These are phyloP conservation scores for Aquanectria penicillioides DNA, from an alignment of 2,329 filamentous ascomycete species.

Conservation along the genomic window DNA sequence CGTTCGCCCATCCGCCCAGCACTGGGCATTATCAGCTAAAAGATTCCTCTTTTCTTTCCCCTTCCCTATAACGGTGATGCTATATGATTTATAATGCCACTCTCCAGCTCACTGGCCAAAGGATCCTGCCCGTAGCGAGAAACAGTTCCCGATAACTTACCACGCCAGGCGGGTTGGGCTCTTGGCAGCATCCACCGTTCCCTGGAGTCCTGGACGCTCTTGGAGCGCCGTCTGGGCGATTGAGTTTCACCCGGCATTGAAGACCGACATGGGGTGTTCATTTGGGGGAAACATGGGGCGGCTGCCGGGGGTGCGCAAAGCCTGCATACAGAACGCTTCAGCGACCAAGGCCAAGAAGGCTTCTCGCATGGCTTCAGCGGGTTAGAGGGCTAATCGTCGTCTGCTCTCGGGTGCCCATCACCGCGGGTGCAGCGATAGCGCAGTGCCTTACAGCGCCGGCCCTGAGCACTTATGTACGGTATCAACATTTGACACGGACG, in stretches of 20 bases:
- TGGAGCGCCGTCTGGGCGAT: conserved; percentile 11
- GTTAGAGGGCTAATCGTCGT: too few species aligned
- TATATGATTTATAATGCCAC: too few species aligned
- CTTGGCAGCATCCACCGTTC: background rate
- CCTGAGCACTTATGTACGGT: too few species aligned
- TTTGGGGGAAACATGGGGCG: background rate
- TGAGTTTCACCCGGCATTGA: conserved; percentile 21
- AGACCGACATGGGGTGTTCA: background rate
- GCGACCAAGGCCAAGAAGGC: background rate
- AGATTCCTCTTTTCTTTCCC: too few species aligned
- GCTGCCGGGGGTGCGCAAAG: background rate
- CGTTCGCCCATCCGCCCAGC: too few species aligned
- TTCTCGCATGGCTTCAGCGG: background rate
- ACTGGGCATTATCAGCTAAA: too few species aligned
- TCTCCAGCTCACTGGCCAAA: too few species aligned
- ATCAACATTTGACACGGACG: too few species aligned
- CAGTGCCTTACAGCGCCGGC: background rate
- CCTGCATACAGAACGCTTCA: background rate
- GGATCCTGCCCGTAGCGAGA: too few species aligned
- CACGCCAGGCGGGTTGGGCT: background rate
- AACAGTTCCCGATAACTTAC: too few species aligned
- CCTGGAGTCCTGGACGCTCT: background rate
- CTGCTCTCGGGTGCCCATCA: too few species aligned
- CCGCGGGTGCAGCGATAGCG: background rate
- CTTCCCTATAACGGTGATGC: too few species aligned